Base-by-base conservation (phyloP, 495 filamentous ascomycete genomes). In the Hyaloscypha finlandica region DNA sequence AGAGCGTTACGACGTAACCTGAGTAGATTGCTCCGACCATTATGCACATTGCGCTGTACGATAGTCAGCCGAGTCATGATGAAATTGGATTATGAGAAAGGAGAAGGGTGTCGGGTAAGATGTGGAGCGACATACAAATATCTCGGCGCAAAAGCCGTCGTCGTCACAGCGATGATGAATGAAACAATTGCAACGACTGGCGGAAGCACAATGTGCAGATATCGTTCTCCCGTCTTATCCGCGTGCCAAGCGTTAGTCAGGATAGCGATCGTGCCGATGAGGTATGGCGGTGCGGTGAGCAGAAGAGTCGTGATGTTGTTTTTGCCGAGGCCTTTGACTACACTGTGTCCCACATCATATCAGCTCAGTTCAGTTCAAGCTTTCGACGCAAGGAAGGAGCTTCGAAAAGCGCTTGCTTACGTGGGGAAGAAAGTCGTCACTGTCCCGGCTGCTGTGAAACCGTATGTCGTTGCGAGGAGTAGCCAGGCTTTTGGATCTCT, bases 201-300 rank as follows among this genome's bases (percentile, higher is more conserved):
- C 0, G 92, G 90, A 6, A 87, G 59, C 0, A 81, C 84, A 70
- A 96, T 85, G 77, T 94, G 92, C 77, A 86, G 89, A 76, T 89
- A 96, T 8, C 91, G 84, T 75, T 96, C 90, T 29, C 89, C 89
- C 0, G 88, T 92, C 55, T 84, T 64, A 63, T 61, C 70, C 3
- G 91, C 89, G 73, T 94, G 90, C 81, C 86, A 90, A 19, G 90
- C 86, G 71, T 95, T 95, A 52, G 83, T 63, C 72, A 90, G 89
- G 33, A 90, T 86, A 16, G 83, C 86, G 45, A 92, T 83, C 20
- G 93, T 88, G 48, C 83, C 85, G 16, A 95, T 81, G 8, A 89
- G 83, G 73, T 92, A 92, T 2, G 90, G 90, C 0, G 92, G 92
- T 0, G 87, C 89, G 3, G 91, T 93, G 35, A 96, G 84, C 3